Evolutionary conservation across 2,329 filamentous ascomycete genomes (phyloP).

Genomic region (Ceratocystis harringtonii): DNA sequence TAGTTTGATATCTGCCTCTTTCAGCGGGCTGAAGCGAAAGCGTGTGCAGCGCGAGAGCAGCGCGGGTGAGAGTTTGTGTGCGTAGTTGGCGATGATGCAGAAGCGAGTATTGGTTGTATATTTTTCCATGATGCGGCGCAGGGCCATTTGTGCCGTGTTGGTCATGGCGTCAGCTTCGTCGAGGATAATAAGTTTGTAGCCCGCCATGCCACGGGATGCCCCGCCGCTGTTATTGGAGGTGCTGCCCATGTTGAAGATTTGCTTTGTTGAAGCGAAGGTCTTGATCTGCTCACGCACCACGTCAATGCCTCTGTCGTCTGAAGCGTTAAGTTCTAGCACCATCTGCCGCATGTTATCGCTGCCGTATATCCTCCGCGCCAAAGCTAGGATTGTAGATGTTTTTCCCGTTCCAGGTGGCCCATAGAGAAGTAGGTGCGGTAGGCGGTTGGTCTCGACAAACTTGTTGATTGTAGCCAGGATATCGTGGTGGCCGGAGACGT

Average conservation of each 20-base stretch:
- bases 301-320: constrained; percentile 93
- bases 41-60: constrained; percentile 84
- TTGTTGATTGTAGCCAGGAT: constrained; percentile 96
- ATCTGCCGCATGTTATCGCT: constrained; percentile 88
- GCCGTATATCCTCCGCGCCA: constrained; percentile 87
- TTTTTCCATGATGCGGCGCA: constrained; percentile 96
- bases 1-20: constrained; percentile 69
- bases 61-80: constrained; percentile 89
- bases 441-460: constrained; percentile 83
- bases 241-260: constrained; percentile 68
- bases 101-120: constrained; percentile 97
- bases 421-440: constrained; percentile 92
- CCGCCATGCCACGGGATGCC: constrained; percentile 35
- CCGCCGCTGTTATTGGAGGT: constrained; percentile 31
- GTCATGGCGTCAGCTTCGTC: constrained; percentile 99
- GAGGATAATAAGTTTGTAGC: constrained; percentile 90
- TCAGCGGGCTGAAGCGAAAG: constrained; percentile 87
- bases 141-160: constrained; percentile 93
- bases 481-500: constrained; percentile 93
- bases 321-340: constrained; percentile 95
- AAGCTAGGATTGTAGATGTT: constrained; percentile 87
- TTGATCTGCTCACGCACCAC: constrained; percentile 98
- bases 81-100: constrained; percentile 98
- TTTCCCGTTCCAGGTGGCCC: constrained; percentile 94
- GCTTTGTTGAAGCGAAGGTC: constrained; percentile 94